A percentile compares a stretch with the other conserved stretches of the same genome.
These are phyloP conservation scores for Myriosclerotinia duriaeana DNA, from an alignment of 2,329 filamentous ascomycete species.

Conservation along the genomic window DNA sequence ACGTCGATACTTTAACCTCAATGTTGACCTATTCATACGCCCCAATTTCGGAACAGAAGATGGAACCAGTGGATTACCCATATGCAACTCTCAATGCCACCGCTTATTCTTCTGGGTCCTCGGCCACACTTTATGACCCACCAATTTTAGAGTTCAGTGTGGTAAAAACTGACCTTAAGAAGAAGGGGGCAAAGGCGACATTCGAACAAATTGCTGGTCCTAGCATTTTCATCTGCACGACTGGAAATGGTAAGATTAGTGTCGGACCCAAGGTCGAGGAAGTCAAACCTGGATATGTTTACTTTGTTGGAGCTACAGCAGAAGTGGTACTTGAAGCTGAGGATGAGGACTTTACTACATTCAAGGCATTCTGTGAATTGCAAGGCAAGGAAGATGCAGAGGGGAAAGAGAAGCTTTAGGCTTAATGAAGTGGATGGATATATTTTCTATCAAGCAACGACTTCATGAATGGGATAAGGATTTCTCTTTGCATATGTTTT, in stretches of 20 bases:
- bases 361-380: conserved; percentile 92
- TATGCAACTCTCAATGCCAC: conserved; percentile 79
- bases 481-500: background rate
- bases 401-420: conserved; percentile 34
- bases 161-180: conserved; percentile 73
- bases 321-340: conserved; percentile 75
- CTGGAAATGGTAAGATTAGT: conserved; percentile 76
- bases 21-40: conserved; percentile 97
- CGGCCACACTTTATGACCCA: conserved; percentile 79
- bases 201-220: conserved; percentile 87
- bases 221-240: conserved; percentile 89
- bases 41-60: conserved; percentile 92
- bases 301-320: conserved; percentile 84
- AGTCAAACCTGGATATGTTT: conserved; percentile 71
- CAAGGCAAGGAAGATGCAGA: conserved; percentile 45
- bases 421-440: background rate
- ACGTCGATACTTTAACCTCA: conserved; percentile 80
- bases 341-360: conserved; percentile 76
- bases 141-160: conserved; percentile 97
- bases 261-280: conserved; percentile 80
- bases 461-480: conserved; percentile 2
- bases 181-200: conserved; percentile 73
- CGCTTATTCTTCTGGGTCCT: conserved; percentile 76
- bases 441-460: conserved; percentile 5
- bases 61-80: conserved; percentile 80